Percentiles rank a stretch among this genome's conserved stretches.
Evolutionary conservation across 208 protist species (phyloP).

Genomic region (Trichomonas vaginalis): DNA sequence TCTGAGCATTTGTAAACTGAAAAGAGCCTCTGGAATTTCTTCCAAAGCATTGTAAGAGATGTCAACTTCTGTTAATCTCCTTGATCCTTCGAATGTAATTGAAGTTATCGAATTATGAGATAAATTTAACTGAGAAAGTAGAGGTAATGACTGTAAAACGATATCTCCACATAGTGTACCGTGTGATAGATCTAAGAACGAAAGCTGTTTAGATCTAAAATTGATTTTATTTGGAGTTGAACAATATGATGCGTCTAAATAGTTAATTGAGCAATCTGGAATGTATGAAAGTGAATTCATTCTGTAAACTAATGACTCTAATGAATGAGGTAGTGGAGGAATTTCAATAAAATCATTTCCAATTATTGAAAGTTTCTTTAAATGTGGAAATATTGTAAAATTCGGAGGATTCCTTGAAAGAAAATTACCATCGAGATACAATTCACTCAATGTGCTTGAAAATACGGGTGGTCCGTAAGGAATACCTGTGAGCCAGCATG

Average conservation of each 20-base stretch:
- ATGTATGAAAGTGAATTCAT: background rate
- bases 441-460: background rate
- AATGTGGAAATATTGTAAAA: background rate
- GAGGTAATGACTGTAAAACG: background rate
- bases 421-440: background rate
- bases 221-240: background rate
- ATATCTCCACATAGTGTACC: background rate
- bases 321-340: background rate
- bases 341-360: slow-evolving; percentile 5
- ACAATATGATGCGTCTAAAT: background rate
- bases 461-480: background rate
- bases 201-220: background rate
- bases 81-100: background rate
- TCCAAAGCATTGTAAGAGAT: background rate
- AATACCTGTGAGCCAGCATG: background rate
- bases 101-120: background rate
- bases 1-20: background rate
- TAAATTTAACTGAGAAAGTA: background rate
- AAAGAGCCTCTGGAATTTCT: background rate
- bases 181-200: background rate
- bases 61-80: background rate
- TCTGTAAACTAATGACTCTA: background rate
- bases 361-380: background rate
- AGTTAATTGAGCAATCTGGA: background rate
- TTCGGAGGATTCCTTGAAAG: background rate